Percentiles rank a stretch among this genome's conserved stretches.
phyloP scores from a whole-genome alignment of 2,329 filamentous ascomycete genomes.

The Leptographium wingfieldii region DNA sequence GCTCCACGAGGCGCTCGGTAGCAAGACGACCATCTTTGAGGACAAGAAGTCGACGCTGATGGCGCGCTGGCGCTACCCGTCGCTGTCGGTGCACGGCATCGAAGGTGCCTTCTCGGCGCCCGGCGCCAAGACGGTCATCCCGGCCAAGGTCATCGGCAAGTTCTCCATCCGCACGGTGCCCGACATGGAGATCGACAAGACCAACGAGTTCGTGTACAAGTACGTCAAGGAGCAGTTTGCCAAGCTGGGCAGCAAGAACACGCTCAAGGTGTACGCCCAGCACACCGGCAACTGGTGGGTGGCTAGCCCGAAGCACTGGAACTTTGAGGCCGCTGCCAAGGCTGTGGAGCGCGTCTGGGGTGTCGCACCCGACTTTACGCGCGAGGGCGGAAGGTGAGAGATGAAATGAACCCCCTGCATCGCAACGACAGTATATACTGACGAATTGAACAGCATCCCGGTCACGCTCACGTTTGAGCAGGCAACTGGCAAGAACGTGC shows the following conservation, averaged over 20 bases:
- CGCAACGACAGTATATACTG: too few relatives aligned
- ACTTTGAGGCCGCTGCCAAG: constrained; percentile 88
- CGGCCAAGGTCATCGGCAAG: constrained; percentile 94
- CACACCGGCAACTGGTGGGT: constrained; percentile 99
- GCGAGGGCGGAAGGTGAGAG: constrained; percentile 74
- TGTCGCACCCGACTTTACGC: constrained; percentile 84
- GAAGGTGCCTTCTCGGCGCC: constrained; percentile 90
- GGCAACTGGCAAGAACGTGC: constrained; percentile 93
- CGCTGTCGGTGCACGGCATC: constrained; percentile 83
- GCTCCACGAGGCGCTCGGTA: constrained; percentile 81
- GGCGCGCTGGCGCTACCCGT: constrained; percentile 92
- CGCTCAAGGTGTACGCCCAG: constrained; percentile 63
- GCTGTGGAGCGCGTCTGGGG: constrained; percentile 94
- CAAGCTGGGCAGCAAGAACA: constrained; percentile 87
- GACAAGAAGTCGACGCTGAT: constrained; percentile 90
- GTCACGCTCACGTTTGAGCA: constrained; percentile 96
- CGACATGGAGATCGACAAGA: constrained; percentile 87
- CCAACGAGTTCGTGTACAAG: constrained; percentile 74
- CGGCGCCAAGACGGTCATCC: constrained; percentile 96
- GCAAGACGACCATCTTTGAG: constrained; percentile 71
- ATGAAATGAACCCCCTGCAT: neutral
- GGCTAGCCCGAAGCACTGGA: constrained; percentile 95
- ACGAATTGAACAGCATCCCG: constrained; percentile 54
- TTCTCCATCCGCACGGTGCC: constrained; percentile 97
- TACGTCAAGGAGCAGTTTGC: constrained; percentile 76